phyloP scores from a whole-genome alignment of 805 yeast species.

The Ogataea pignaliae region DNA sequence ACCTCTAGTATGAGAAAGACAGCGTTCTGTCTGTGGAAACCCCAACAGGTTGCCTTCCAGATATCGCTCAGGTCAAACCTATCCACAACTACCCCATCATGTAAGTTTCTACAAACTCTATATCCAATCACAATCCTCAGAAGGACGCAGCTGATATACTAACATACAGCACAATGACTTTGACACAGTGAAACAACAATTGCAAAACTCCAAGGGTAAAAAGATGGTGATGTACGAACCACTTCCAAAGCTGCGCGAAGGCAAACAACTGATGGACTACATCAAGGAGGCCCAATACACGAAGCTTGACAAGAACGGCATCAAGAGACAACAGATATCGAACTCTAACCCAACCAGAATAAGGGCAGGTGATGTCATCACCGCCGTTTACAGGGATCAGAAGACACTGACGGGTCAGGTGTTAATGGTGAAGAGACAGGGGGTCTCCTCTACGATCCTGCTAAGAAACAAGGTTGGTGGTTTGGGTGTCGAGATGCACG shows the following conservation, averaged over 20 bases:
- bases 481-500: constrained; percentile 79
- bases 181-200: background rate
- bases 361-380: constrained; percentile 78
- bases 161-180: too few relatives aligned
- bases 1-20: too few relatives aligned
- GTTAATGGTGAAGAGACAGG: constrained; percentile 68
- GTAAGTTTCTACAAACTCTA: too few relatives aligned
- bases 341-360: constrained; percentile 44
- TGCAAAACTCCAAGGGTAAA: constrained; percentile 2
- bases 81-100: too few relatives aligned
- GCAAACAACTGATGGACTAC: constrained; percentile 39
- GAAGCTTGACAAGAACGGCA: constrained; percentile 68
- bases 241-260: constrained; percentile 44
- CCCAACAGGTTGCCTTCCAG: too few relatives aligned
- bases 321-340: constrained; percentile 54
- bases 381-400: constrained; percentile 64
- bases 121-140: too few relatives aligned
- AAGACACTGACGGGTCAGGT: constrained; percentile 75
- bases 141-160: too few relatives aligned
- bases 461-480: constrained; percentile 78
- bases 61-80: too few relatives aligned
- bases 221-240: constrained; percentile 43
- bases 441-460: constrained; percentile 68
- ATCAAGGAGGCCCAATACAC: constrained; percentile 48
- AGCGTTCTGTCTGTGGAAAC: too few relatives aligned